Evolutionary conservation across 2,329 filamentous ascomycete species (phyloP).

Genomic region (Niveomyces coronatus): DNA sequence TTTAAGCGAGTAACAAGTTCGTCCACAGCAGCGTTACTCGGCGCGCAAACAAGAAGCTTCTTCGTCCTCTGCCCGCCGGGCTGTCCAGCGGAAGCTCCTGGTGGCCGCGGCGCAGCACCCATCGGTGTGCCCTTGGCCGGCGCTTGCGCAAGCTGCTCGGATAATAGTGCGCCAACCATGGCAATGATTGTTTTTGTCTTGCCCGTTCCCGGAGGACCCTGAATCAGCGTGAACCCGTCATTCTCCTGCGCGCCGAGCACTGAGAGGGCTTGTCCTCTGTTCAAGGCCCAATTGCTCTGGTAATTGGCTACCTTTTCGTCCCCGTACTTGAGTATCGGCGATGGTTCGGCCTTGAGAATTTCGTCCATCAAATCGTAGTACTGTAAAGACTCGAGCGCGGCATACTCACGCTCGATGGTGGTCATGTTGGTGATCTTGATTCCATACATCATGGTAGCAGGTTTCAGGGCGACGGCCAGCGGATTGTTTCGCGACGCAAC

Average conservation of each 20-base stretch:
- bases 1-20: constrained; percentile 91
- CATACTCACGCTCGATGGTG: constrained; percentile 91
- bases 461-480: constrained; percentile 52
- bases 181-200: constrained; percentile 98
- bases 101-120: constrained; percentile 20
- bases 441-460: constrained; percentile 60
- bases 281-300: constrained; percentile 71
- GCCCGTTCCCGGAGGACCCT: constrained; percentile 90
- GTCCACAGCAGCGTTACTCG: constrained; percentile 95
- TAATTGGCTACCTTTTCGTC: constrained; percentile 60
- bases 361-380: constrained; percentile 96
- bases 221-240: constrained; percentile 92
- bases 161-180: constrained; percentile 75
- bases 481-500: constrained; percentile 58
- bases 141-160: constrained; percentile 26
- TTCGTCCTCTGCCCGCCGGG: constrained; percentile 37
- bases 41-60: constrained; percentile 93
- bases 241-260: constrained; percentile 90
- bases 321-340: constrained; percentile 72
- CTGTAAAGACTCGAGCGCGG: constrained; percentile 77
- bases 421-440: constrained; percentile 87
- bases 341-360: constrained; percentile 80
- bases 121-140: constrained; percentile 23
- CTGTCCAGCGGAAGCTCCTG: constrained; percentile 8
- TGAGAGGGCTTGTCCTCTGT: constrained; percentile 80